Conservation (phyloP, 345 rosid genomes). For the Erysimum cheiranthoides region DNA sequence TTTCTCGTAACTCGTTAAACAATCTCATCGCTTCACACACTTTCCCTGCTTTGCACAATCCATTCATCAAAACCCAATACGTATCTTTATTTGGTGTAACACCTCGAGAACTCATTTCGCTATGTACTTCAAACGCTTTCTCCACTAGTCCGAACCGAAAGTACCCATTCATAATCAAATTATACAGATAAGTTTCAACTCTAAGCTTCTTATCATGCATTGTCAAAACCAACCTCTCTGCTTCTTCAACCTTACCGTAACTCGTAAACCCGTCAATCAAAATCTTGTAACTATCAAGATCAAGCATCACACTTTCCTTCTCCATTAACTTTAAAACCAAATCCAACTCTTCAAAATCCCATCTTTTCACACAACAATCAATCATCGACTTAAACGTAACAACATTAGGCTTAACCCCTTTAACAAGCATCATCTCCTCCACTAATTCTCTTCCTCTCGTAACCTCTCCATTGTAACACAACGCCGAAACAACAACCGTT, state of each 20-base stretch:
- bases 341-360: constrained; percentile 60
- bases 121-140: constrained; percentile 45
- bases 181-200: constrained; percentile 55
- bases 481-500: constrained; percentile 49
- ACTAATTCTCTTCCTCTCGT: constrained; percentile 53
- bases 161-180: constrained; percentile 51
- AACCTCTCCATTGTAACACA: constrained; percentile 59
- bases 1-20: constrained; percentile 47
- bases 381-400: constrained; percentile 54
- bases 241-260: constrained; percentile 56
- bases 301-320: constrained; percentile 46
- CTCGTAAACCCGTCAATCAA: constrained; percentile 57
- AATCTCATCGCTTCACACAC: constrained; percentile 48
- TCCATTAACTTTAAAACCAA: constrained; percentile 54
- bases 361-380: constrained; percentile 59
- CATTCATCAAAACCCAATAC: constrained; percentile 50
- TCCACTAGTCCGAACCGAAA: constrained; percentile 44
- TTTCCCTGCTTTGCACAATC: constrained; percentile 50
- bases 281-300: constrained; percentile 47
- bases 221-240: constrained; percentile 49
- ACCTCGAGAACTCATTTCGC: constrained; percentile 50
- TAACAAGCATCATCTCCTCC: constrained; percentile 46
- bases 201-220: constrained; percentile 55
- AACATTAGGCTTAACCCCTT: constrained; percentile 52
- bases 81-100: constrained; percentile 54